These are phyloP conservation scores for Diaporthe humulicola DNA, from an alignment of 2,329 filamentous ascomycete species.

Conservation along the genomic window DNA sequence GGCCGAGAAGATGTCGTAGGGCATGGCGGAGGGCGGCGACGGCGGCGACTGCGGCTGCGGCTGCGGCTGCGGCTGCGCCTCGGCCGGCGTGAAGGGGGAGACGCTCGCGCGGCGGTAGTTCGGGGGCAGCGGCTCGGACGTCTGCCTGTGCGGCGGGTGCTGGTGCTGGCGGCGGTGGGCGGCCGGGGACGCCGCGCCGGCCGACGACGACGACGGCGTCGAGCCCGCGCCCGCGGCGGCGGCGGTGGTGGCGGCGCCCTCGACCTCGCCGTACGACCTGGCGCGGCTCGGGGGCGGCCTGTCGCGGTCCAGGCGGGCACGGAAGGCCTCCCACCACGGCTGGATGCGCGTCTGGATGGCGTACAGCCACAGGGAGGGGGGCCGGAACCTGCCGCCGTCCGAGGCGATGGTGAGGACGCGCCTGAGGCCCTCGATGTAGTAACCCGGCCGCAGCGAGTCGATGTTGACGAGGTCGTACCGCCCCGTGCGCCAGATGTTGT, in stretches of 20 bases:
- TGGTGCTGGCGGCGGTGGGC: not conserved
- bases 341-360: constrained; percentile 33
- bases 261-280: not conserved
- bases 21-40: not conserved
- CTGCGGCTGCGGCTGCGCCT: not conserved
- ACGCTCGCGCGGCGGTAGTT: not conserved
- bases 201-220: not conserved
- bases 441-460: constrained; percentile 23
- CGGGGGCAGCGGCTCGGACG: constrained; percentile 5
- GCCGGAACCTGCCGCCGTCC: constrained; percentile 22
- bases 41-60: not conserved
- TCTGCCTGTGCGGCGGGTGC: not conserved
- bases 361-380: constrained; percentile 37
- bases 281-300: constrained; percentile 8
- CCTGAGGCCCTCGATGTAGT: constrained; percentile 32
- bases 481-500: constrained; percentile 34
- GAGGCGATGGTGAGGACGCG: constrained; percentile 14
- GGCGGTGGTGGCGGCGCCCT: not conserved
- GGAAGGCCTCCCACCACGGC: constrained; percentile 34
- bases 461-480: constrained; percentile 29
- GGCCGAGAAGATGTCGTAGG: constrained; percentile 29
- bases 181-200: too few relatives aligned
- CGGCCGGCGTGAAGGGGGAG: not conserved
- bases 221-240: too few relatives aligned
- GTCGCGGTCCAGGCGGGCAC: constrained; percentile 22